phyloP scores from a whole-genome alignment of 2,329 filamentous ascomycete species.

The Exophiala phaeomuriformis region DNA sequence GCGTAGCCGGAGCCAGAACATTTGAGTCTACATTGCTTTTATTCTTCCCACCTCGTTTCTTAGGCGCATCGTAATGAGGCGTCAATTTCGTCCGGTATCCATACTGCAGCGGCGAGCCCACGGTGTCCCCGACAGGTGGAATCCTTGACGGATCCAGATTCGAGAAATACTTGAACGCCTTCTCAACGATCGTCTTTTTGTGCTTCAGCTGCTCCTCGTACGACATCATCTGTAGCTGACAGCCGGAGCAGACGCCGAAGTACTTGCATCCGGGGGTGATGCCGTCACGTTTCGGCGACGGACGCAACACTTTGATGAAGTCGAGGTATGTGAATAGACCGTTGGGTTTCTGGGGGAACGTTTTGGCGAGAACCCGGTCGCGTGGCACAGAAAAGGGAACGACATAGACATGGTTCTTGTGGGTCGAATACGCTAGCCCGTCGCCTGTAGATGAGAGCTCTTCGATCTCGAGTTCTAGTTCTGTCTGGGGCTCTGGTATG shows the following conservation, averaged over 20 bases:
- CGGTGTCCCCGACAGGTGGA: conserved; percentile 72
- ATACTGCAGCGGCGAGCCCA: conserved; percentile 83
- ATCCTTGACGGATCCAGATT: conserved; percentile 67
- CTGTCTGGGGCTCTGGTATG: conserved; percentile 30
- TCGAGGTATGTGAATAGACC: conserved; percentile 70
- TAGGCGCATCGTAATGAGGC: conserved; percentile 71
- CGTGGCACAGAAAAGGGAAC: conserved; percentile 85
- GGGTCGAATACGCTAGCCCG: conserved; percentile 67
- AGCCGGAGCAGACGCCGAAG: conserved; percentile 80
- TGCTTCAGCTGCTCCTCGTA: conserved; percentile 78
- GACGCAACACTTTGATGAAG: conserved; percentile 67
- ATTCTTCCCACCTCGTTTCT: conserved; percentile 86
- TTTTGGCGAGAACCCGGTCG: conserved; percentile 69
- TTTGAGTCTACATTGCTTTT: conserved; percentile 37
- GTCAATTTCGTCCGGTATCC: conserved; percentile 95
- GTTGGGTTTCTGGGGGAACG: conserved; percentile 61
- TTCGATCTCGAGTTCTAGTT: conserved; percentile 74
- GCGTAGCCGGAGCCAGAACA: conserved; percentile 31
- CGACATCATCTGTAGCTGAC: conserved; percentile 95
- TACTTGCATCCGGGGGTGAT: conserved; percentile 72
- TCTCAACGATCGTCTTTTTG: conserved; percentile 80
- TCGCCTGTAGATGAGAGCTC: conserved; percentile 88
- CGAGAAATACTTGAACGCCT: conserved; percentile 87
- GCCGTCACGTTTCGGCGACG: conserved; percentile 71
- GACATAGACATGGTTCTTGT: conserved; percentile 52